These are phyloP conservation scores for Penicillium bovifimosum DNA, from an alignment of 495 filamentous ascomycete genomes.

Conservation along the genomic window DNA sequence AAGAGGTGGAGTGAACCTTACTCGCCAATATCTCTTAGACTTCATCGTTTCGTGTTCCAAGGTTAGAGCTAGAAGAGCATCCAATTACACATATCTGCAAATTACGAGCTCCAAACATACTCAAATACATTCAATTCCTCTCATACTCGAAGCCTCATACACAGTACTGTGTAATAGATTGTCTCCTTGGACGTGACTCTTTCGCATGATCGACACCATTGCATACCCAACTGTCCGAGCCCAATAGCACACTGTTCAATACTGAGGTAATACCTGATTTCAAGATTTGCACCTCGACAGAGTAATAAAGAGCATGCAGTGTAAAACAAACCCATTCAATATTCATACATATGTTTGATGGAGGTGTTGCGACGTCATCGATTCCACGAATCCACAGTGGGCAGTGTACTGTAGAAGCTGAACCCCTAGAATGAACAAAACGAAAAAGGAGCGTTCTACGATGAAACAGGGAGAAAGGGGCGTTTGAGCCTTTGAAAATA, in stretches of 20 bases:
- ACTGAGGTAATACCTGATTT: background rate
- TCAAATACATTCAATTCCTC: background rate
- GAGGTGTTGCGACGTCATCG: background rate
- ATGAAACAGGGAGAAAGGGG: background rate
- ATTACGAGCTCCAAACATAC: too few relatives aligned
- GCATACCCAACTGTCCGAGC: slow-evolving; percentile 24
- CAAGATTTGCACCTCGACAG: too few relatives aligned
- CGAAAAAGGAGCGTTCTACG: too few relatives aligned
- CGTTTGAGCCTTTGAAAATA: background rate
- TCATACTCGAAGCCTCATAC: background rate
- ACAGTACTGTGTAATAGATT: slow-evolving; percentile 11
- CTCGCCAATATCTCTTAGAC: background rate
- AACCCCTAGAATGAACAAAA: too few relatives aligned
- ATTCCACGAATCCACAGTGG: background rate
- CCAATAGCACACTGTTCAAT: background rate
- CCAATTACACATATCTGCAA: background rate
- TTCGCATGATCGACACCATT: slow-evolving; percentile 20
- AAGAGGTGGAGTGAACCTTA: background rate
- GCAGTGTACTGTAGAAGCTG: background rate
- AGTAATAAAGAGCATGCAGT: background rate
- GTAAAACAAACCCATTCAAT: background rate
- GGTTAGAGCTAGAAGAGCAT: background rate
- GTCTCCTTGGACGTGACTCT: slow-evolving; percentile 20
- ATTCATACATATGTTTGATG: background rate
- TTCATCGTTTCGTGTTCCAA: background rate